Conservation (phyloP, 495 filamentous ascomycete species). For the Patellaria atrata region DNA sequence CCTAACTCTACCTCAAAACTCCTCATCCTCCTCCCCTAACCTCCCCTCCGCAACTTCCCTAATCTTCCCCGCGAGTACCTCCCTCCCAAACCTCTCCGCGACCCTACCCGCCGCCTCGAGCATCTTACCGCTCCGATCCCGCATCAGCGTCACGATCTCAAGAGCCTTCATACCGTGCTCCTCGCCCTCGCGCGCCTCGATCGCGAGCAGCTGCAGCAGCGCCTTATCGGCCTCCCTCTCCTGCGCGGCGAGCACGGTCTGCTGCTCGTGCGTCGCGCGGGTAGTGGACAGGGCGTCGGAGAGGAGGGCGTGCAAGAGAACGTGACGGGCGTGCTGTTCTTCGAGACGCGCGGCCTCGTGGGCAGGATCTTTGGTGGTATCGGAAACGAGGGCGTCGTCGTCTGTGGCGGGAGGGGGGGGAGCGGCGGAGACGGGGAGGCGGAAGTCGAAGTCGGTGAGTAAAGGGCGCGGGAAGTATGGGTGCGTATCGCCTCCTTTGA, state of each 20-base stretch:
- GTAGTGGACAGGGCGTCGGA: conserved; percentile 53
- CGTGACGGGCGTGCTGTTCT: conserved; percentile 64
- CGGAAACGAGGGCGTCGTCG: conserved; percentile 24
- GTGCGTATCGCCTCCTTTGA: conserved; percentile 85
- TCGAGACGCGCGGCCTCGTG: conserved; percentile 37
- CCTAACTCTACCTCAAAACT: no score
- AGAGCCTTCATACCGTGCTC: conserved; percentile 87
- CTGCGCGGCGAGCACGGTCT: conserved; percentile 49
- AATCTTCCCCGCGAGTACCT: conserved; percentile 76
- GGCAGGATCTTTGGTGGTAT: conserved; percentile 25
- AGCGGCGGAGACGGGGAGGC: conserved; percentile 54
- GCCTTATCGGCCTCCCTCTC: conserved; percentile 77
- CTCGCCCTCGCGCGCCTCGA: conserved; percentile 83
- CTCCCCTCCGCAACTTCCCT: conserved; percentile 55
- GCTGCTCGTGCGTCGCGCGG: conserved; percentile 41
- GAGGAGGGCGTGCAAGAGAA: conserved; percentile 52
- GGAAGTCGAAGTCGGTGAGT: conserved; percentile 87
- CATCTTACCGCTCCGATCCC: conserved; percentile 68
- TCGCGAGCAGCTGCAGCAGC: conserved; percentile 74
- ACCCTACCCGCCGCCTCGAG: conserved; percentile 73
- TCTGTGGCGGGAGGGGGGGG: conserved; percentile 26
- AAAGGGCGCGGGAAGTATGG: conserved; percentile 91
- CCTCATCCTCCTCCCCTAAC: conserved; percentile 37
- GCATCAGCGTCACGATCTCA: conserved; percentile 67
- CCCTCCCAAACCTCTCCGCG: conserved; percentile 60